Conservation (phyloP, 352 stramenopile genomes). For the Globisporangium polare region DNA sequence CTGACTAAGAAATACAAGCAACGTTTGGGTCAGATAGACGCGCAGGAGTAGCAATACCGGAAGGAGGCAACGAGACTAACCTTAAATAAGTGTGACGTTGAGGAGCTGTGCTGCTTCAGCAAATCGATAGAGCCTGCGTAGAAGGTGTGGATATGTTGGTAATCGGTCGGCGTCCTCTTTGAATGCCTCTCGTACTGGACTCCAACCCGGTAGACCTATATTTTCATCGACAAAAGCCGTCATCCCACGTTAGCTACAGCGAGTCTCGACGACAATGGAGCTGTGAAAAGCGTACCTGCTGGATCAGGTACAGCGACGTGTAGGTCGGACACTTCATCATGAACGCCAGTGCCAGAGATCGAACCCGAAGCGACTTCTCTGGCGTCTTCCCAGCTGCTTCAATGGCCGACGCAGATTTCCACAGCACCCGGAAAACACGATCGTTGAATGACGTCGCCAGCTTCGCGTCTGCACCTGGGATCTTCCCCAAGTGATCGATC, state of each 20-base stretch:
- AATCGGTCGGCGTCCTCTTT: slow-evolving; percentile 23
- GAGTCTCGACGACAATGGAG: background rate
- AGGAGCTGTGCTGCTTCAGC: slow-evolving; percentile 3
- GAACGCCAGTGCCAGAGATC: slow-evolving; percentile 48
- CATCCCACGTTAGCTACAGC: background rate
- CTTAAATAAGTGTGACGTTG: slow-evolving; percentile 5
- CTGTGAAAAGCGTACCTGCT: slow-evolving; percentile 32
- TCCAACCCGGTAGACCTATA: slow-evolving; percentile 55
- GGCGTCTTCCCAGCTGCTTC: slow-evolving; percentile 15
- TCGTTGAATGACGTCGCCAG: slow-evolving; percentile 57
- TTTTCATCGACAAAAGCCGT: background rate
- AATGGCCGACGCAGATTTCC: slow-evolving; percentile 49
- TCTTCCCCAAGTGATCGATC: slow-evolving; percentile 46
- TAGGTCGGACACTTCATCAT: slow-evolving; percentile 72
- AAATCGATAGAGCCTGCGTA: slow-evolving; percentile 28
- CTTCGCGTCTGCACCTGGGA: slow-evolving; percentile 44
- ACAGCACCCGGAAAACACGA: slow-evolving; percentile 63
- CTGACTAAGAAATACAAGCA: slow-evolving; percentile 16
- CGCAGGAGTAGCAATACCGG: background rate
- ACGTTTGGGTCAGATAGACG: background rate
- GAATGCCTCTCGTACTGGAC: slow-evolving; percentile 53
- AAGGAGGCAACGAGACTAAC: background rate
- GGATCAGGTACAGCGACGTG: slow-evolving; percentile 47
- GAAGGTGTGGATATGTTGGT: slow-evolving; percentile 31
- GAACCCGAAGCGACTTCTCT: slow-evolving; percentile 33